Evolutionary conservation across 2,329 filamentous ascomycete genomes (phyloP), one percentile per base, ranked within the genome.

Genomic region (Colletotrichum chrysophilum): DNA sequence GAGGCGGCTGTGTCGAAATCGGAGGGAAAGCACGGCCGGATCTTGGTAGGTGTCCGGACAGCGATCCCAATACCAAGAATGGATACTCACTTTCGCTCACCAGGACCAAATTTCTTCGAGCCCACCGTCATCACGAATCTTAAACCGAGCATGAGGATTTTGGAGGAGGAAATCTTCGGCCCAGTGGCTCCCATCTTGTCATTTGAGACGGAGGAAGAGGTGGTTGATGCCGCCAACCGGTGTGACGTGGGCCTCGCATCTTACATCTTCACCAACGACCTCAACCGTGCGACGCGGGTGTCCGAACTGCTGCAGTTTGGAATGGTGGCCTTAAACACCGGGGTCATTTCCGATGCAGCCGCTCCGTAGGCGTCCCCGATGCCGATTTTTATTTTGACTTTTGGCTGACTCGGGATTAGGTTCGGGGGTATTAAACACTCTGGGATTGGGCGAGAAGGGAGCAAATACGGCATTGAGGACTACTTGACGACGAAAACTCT

Each of bases 151-250:
- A 98, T 98, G 97, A 89, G 91, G 75, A 90, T 98, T 79, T 93
- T 95, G 5, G 88, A 88, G 2, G 96, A 98, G 85, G 97, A 99
- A 88, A 99, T 96, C 0, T 99, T 99, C 83, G 97, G 97, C 0
- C 97, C 97, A 4, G 94, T 98, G 0, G 96, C 96, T 0, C 96
- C 94, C 1, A 86, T 98, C 16, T 98, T 98, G 88, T 90, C 93
- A 62, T 99, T 98, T 82, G 91, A 95, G 62, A 95, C 93, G 0
- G 97, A 98, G 86, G 93, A 94, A 68, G 96, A 98, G 81, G 97
- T 98, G 6, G 92, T 98, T 32, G 88, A 91, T 77, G 86, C 96
- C 78, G 96, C 97, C 5, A 99, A 99, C 85, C 85, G 87, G 56
- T 89, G 95, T 2, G 93, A 96, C 68, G 96, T 98, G 43, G 97